Conservation (phyloP, 495 filamentous ascomycete species). For the Talaromyces adpressus region DNA sequence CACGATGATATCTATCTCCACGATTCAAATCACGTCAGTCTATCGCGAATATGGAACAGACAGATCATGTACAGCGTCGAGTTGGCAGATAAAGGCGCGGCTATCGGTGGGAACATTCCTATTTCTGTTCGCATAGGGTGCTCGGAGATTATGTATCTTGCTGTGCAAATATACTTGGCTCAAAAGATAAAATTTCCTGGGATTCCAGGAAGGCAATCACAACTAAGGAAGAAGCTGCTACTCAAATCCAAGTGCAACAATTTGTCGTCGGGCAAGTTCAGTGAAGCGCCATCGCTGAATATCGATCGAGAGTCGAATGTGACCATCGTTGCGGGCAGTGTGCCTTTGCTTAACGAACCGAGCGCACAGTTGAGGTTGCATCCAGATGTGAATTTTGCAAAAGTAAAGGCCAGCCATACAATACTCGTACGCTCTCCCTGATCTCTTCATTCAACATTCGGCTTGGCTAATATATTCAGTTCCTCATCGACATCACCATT, state of each 20-base stretch:
- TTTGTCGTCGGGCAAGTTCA: constrained; percentile 2
- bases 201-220: not conserved
- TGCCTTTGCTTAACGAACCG: not conserved
- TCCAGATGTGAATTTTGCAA: constrained; percentile 4
- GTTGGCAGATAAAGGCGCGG: not conserved
- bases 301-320: not conserved
- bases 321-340: not conserved
- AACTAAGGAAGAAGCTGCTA: constrained; percentile 1
- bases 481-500: constrained; percentile 6
- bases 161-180: constrained; percentile 3
- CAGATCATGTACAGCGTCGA: constrained; percentile 5
- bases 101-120: constrained; percentile 1
- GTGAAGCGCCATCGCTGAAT: not conserved
- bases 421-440: not conserved
- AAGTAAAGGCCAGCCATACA: not conserved
- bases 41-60: constrained; percentile 5
- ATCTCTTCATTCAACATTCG: not conserved
- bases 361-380: not conserved
- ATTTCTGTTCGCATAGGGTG: not conserved
- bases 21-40: not conserved
- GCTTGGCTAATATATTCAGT: not conserved
- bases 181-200: constrained; percentile 4
- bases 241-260: constrained; percentile 3
- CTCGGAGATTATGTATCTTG: not conserved
- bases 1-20: constrained; percentile 7